Evolutionary conservation across 2,329 filamentous ascomycete genomes (phyloP).

Genomic region (Sarocladium strictum): DNA sequence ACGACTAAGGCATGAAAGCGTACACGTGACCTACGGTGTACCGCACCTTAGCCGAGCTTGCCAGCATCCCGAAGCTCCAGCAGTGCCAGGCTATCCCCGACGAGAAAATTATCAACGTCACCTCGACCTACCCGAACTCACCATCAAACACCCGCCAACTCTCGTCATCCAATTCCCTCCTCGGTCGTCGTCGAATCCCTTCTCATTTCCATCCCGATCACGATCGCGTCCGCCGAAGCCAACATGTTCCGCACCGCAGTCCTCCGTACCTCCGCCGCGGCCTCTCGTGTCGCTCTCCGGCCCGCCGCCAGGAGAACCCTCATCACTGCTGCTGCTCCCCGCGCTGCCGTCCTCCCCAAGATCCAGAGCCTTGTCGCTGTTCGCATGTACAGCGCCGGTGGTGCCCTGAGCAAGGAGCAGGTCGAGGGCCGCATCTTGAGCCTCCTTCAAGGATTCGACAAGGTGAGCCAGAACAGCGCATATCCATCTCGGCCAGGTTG

Average conservation of each 20-base stretch:
- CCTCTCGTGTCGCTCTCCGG: constrained; percentile 42
- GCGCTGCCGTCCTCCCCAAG: constrained; percentile 52
- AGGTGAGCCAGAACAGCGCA: constrained; percentile 47
- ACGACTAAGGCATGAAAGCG: neutral
- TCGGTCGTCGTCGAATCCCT: constrained; percentile 10
- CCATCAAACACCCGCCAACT: constrained; percentile 14
- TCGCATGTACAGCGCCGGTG: constrained; percentile 80
- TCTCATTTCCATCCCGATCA: constrained; percentile 8
- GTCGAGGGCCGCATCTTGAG: constrained; percentile 89
- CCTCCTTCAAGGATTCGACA: constrained; percentile 94
- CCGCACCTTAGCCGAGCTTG: constrained; percentile 10
- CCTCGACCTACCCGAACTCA: constrained; percentile 10
- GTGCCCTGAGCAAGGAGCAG: constrained; percentile 73
- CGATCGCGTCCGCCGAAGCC: constrained; percentile 4
- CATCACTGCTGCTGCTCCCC: constrained; percentile 35
- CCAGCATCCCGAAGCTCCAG: constrained; percentile 16
- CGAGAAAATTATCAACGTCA: constrained; percentile 11
- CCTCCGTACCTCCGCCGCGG: constrained; percentile 66
- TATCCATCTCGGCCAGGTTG: no score
- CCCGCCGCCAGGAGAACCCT: constrained; percentile 34
- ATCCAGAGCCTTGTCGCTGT: constrained; percentile 61
- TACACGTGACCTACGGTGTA: constrained; percentile 24
- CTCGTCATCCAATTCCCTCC: constrained; percentile 9
- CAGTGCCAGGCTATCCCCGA: constrained; percentile 16
- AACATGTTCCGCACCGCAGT: constrained; percentile 85